phyloP scores from a whole-genome alignment of 2,329 filamentous ascomycete species.

The Geosmithia flava region DNA sequence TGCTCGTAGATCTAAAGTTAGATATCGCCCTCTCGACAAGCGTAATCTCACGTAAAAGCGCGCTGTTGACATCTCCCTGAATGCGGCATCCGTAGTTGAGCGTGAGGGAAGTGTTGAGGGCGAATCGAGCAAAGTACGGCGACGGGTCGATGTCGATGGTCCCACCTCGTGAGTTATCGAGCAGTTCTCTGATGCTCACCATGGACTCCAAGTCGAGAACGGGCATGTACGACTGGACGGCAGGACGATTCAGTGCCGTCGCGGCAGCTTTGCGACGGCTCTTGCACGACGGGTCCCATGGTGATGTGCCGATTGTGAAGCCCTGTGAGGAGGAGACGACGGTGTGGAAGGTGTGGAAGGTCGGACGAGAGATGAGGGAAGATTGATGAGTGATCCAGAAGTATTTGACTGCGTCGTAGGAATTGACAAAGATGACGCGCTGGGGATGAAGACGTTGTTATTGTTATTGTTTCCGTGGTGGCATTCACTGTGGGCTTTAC shows the following conservation, averaged over 20 bases:
- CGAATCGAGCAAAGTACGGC: conserved; percentile 62
- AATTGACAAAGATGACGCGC: conserved; percentile 67
- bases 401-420: conserved; percentile 59
- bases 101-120: conserved; percentile 64
- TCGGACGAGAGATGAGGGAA: conserved; percentile 64
- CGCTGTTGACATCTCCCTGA: conserved; percentile 54
- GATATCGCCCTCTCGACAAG: conserved; percentile 64
- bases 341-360: conserved; percentile 68
- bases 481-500: conserved; percentile 2
- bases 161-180: conserved; percentile 30
- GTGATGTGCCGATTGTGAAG: conserved; percentile 73
- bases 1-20: conserved; percentile 66
- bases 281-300: conserved; percentile 75
- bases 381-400: conserved; percentile 62
- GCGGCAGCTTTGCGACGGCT: conserved; percentile 64
- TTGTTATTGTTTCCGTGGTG: conserved; percentile 27
- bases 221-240: conserved; percentile 68
- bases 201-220: conserved; percentile 68
- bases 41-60: conserved; percentile 60
- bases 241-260: conserved; percentile 64
- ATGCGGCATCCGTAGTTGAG: conserved; percentile 73
- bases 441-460: conserved; percentile 11
- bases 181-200: conserved; percentile 59
- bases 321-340: conserved; percentile 66
- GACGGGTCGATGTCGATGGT: conserved; percentile 55